phyloP scores from a whole-genome alignment of 2,329 filamentous ascomycete species.

The Diaporthe humulicola region DNA sequence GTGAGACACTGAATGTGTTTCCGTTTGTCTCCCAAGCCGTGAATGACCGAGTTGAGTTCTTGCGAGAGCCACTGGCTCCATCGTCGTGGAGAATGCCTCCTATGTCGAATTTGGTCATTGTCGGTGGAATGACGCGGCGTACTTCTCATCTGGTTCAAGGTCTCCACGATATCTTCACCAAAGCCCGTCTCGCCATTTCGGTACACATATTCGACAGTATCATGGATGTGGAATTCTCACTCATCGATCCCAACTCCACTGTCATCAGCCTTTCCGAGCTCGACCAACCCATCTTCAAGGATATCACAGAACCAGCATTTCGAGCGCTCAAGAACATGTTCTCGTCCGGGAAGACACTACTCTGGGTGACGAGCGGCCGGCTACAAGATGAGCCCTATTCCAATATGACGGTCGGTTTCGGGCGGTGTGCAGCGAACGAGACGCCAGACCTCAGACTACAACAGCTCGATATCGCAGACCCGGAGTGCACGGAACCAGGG shows the following conservation, averaged over 20 bases:
- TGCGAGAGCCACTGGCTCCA: constrained; percentile 38
- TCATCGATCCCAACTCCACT: constrained; percentile 11
- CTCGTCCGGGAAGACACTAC: constrained; percentile 34
- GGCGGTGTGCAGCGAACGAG: constrained; percentile 41
- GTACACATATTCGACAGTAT: background rate
- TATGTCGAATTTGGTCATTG: background rate
- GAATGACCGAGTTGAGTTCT: constrained; percentile 36
- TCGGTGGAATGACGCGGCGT: background rate
- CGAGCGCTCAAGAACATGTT: constrained; percentile 42
- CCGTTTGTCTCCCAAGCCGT: constrained; percentile 42
- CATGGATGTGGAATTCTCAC: background rate
- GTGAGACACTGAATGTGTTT: constrained; percentile 33
- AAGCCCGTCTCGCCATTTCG: background rate
- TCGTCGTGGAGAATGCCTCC: background rate
- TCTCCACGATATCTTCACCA: background rate
- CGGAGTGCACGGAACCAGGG: constrained; percentile 19
- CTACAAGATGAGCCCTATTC: constrained; percentile 42
- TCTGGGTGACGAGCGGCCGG: constrained; percentile 47
- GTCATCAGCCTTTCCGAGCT: constrained; percentile 45
- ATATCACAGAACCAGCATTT: constrained; percentile 39
- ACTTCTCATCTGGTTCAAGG: background rate
- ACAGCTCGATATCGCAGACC: constrained; percentile 43
- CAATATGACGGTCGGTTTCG: constrained; percentile 45
- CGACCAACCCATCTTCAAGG: constrained; percentile 46
- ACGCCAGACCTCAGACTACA: constrained; percentile 41